These are phyloP conservation scores for Ensete glaucum DNA, from an alignment of 176 grass and related monocot genomes.

Conservation along the genomic window DNA sequence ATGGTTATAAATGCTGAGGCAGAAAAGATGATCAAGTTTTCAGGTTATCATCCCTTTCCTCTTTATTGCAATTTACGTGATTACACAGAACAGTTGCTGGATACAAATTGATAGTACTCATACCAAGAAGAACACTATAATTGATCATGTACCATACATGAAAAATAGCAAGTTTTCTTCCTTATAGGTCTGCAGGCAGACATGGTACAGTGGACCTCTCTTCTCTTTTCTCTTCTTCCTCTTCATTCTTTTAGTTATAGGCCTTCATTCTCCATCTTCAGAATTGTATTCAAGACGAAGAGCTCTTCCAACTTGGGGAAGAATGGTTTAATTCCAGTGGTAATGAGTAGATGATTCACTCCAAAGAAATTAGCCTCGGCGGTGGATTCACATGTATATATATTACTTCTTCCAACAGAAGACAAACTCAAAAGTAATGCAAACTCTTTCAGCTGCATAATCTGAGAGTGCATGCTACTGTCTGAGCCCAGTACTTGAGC, in stretches of 20 bases:
- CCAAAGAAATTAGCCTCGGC: not conserved
- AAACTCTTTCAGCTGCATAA: conserved; percentile 1
- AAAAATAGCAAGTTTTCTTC: not conserved
- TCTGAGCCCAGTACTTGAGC: conserved; percentile 1
- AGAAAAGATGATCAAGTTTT: no score
- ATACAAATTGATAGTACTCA: no score
- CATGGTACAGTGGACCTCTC: not conserved
- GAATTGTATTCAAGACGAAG: no score
- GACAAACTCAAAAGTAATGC: not conserved
- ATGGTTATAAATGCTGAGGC: no score
- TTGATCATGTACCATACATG: not conserved
- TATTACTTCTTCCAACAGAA: not conserved
- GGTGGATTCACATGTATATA: not conserved
- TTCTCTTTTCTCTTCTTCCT: not conserved
- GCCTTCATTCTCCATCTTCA: not conserved
- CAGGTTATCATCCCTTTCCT: not conserved
- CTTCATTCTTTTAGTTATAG: not conserved
- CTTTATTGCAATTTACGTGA: not conserved
- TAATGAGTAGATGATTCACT: not conserved
- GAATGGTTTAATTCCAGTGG: not conserved
- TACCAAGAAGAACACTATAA: not conserved
- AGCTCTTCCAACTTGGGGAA: no score
- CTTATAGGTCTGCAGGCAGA: not conserved
- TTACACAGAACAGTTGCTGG: not conserved
- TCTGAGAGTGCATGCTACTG: not conserved